Percentiles rank a stretch among this genome's conserved stretches.
Evolutionary conservation across 345 rosid genomes (phyloP).

Genomic region (Toxicodendron radicans): DNA sequence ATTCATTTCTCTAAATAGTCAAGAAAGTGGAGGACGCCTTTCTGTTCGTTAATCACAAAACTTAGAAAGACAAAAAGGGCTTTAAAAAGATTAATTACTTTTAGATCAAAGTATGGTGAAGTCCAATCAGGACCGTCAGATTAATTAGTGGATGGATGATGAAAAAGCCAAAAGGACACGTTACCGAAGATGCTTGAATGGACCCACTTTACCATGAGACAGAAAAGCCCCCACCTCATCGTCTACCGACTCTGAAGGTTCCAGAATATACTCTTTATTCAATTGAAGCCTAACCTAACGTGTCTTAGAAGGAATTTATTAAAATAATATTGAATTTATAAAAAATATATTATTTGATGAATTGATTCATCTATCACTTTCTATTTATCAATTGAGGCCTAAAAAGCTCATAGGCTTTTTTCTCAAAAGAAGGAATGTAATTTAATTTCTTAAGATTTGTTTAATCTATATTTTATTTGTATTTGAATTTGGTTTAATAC

Average conservation of each 20-base stretch:
- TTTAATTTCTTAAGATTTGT: no score
- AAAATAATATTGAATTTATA: not conserved
- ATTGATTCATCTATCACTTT: not conserved
- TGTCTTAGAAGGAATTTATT: no score
- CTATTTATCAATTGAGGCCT: not conserved
- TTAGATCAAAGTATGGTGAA: not conserved
- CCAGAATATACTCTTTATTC: not conserved
- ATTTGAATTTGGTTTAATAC: no score
- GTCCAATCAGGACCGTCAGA: conserved; percentile 6
- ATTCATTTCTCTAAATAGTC: not conserved
- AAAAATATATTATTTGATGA: not conserved
- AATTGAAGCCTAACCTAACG: not conserved
- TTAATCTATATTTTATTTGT: no score
- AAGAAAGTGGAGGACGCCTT: not conserved
- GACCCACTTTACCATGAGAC: conserved; percentile 22
- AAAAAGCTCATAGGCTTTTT: not conserved
- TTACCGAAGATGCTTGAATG: not conserved
- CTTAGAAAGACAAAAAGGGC: not conserved
- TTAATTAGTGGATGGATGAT: conserved; percentile 2
- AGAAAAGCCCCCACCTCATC: conserved; percentile 12
- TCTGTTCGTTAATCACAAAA: not conserved
- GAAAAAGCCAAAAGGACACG: conserved; percentile 5
- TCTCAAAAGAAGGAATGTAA: not conserved
- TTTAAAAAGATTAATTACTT: not conserved
- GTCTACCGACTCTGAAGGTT: conserved; percentile 11